Base-by-base conservation (phyloP, 164 flowering plant species). In the Chloranthus sessilifolius region DNA sequence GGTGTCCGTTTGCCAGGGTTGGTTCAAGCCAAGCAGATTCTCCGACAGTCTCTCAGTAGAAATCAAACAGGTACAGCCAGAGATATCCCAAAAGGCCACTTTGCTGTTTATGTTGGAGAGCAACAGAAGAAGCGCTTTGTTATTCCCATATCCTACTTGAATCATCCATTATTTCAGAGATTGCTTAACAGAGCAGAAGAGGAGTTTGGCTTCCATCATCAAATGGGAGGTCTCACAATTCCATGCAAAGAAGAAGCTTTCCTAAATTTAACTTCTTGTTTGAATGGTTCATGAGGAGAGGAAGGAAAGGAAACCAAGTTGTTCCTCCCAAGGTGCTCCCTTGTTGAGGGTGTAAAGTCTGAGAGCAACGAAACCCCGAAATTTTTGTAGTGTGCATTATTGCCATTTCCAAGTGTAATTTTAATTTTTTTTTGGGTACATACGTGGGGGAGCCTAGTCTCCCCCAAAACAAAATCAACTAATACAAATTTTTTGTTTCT, bases 81-180 rank as follows among this genome's bases (percentile, higher is more conserved):
- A 26, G 53, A 50, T 20, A 24, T 34, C 7, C 53, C 53, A 17
- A 33, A 25, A 19, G 53, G 53, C 53, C 53, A 50, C 41, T 50
- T 50, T 35, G 53, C 53, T 5, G 41, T 50, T 24, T 50, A 50
- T 50, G 53, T 50, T 20, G 53, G 53, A 15, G 40, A 50, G 40
- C 35, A 23, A 29, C 42, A 35, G 37, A 51, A 35, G 24, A 51
- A 35, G 24, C 29, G 55, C 2, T 51, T 51, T 37, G 55, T 51
- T 17, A 31, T 51, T 10, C 55, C 55, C 2, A n/a, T 35, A 3
- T 36, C 55, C 17, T 34, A 33, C 29, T 22, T 51, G 55, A 51
- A 37, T 30, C 19, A 23, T 14, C 43, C 55, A 11, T 16, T 15
- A 0, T 51, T 51, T 17, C 55, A 35, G 20, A 23, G 7, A n/a